Evolutionary conservation across 331 rosid species (phyloP), one percentile per base, ranked within the genome.

Genomic region (Cucumis variabilis): DNA sequence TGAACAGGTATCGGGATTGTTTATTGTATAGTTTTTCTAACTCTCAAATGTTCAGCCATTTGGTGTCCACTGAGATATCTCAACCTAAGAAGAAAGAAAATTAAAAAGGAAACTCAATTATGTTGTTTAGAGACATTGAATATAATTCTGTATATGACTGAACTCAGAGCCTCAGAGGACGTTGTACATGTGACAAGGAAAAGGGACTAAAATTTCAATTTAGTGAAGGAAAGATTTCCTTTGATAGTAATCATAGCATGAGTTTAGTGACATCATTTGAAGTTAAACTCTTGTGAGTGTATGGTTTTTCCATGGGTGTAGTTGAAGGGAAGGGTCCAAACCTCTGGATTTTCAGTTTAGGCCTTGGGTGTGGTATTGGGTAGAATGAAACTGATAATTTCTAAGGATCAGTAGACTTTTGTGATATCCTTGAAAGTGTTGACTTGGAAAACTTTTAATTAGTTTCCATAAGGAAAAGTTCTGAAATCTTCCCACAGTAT

Each of bases 1-100:
- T 88, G 98, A 97, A 90, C 98, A 97, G 98, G 99, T 96, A 23
- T 51, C 25, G 41, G 33, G 86, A 67, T 15, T 72, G 73, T 85
- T 83, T 53, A 51, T 55, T 27, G 9, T 86, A 48, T 67, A 79
- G 50, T 20, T 68, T 21, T 84, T 19, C 83, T 86, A 65, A 51
- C 76, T 85, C 68, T 55, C 86, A 78, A 68, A 66, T 86, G 71
- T 33, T 76, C 11, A 27, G 85, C 68, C 33, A 71, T 86, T 50
- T 79, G 48, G 51, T 33, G 75, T 33, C 87, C 21, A 33, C 82
- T 60, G 89, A 82, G 80, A 50, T 89, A 74, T 87, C 21, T 28
- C 85, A 55, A 27, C 27, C 27, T 81, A 81, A 25, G 68, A 10
- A 19, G 11, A 81, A 58, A 27, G 50, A 19, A 55, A 80, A 80